A percentile compares a stretch with the other conserved stretches of the same genome.
phyloP scores from a whole-genome alignment of 495 filamentous ascomycete species.

The Cladorrhinum samala region DNA sequence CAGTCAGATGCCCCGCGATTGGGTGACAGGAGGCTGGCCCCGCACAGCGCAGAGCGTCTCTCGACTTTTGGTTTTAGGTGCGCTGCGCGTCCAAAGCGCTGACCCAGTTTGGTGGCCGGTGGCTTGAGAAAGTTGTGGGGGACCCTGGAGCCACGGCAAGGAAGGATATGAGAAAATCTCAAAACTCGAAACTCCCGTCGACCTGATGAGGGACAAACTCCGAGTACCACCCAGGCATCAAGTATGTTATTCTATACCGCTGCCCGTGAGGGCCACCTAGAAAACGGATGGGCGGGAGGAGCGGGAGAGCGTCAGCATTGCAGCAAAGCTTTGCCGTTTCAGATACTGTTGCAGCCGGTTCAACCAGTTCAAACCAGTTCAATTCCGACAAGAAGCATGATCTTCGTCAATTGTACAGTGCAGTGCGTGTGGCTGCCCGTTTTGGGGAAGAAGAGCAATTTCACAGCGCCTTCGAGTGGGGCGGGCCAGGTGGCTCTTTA shows the following conservation, averaged over 20 bases:
- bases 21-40: background rate
- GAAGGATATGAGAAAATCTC: background rate
- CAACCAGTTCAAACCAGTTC: too few species aligned
- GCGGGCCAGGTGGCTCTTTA: background rate
- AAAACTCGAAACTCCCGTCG: background rate
- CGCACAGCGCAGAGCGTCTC: background rate
- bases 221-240: background rate
- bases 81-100: background rate
- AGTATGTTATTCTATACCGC: too few species aligned
- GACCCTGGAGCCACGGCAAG: background rate
- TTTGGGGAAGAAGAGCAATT: conserved; percentile 5
- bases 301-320: background rate
- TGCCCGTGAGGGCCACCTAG: too few species aligned
- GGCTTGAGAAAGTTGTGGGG: conserved; percentile 5
- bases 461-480: background rate
- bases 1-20: background rate
- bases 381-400: too few species aligned
- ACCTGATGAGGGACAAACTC: background rate
- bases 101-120: background rate
- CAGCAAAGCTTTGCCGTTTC: conserved; percentile 16
- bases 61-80: background rate
- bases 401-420: too few species aligned
- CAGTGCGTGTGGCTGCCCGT: conserved; percentile 6
- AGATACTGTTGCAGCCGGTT: conserved; percentile 13
- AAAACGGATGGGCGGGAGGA: too few species aligned